phyloP scores from a whole-genome alignment of 2,329 filamentous ascomycete genomes.

The Coniochaeta sp. region DNA sequence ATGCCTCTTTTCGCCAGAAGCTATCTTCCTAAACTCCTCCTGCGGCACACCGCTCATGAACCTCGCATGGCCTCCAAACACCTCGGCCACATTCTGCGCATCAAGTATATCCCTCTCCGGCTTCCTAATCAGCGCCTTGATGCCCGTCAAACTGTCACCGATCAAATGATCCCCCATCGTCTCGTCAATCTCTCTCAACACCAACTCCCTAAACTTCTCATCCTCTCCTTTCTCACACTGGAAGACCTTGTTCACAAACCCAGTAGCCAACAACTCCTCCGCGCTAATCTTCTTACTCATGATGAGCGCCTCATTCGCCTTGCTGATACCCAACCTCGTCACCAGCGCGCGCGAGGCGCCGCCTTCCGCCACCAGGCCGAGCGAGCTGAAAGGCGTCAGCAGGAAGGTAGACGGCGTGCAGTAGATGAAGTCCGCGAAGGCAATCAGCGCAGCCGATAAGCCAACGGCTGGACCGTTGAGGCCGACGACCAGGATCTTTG shows the following conservation, averaged over 20 bases:
- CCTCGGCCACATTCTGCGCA: slow-evolving; percentile 71
- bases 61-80: slow-evolving; percentile 75
- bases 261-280: slow-evolving; percentile 65
- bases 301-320: slow-evolving; percentile 87
- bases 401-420: slow-evolving; percentile 73
- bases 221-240: slow-evolving; percentile 51
- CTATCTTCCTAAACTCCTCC: slow-evolving; percentile 80
- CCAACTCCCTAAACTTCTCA: slow-evolving; percentile 60
- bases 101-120: slow-evolving; percentile 69
- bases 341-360: slow-evolving; percentile 74
- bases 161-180: slow-evolving; percentile 72
- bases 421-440: slow-evolving; percentile 90
- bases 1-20: slow-evolving; percentile 84
- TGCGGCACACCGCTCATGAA: slow-evolving; percentile 78
- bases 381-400: slow-evolving; percentile 82
- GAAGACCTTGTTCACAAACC: slow-evolving; percentile 84
- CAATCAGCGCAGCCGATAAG: slow-evolving; percentile 74
- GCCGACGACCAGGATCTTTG: slow-evolving; percentile 85
- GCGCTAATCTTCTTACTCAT: slow-evolving; percentile 74
- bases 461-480: slow-evolving; percentile 91
- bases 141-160: slow-evolving; percentile 68
- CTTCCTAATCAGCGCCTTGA: slow-evolving; percentile 75
- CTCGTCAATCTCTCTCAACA: slow-evolving; percentile 75
- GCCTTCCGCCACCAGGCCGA: slow-evolving; percentile 87
- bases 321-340: slow-evolving; percentile 67